Evolutionary conservation across 176 grass and related monocot genomes (phyloP).

Genomic region (Oryza nivara): DNA sequence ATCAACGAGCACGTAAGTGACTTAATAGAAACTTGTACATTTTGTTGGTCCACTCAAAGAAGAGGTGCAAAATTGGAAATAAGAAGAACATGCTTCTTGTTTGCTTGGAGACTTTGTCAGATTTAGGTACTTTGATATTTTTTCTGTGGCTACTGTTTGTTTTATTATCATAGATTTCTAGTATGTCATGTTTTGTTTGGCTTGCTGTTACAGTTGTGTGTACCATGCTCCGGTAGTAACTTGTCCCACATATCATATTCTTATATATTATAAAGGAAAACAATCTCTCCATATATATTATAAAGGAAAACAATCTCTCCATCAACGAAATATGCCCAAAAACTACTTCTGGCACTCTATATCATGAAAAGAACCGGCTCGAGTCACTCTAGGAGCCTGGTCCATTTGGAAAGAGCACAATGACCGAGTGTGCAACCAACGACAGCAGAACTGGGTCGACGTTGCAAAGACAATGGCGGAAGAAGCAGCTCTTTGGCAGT

Average conservation of each 20-base stretch:
- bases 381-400: too few relatives aligned
- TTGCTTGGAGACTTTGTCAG: background rate
- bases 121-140: background rate
- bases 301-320: too few relatives aligned
- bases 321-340: background rate
- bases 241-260: background rate
- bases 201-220: background rate
- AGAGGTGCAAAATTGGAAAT: background rate
- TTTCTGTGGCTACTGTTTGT: background rate
- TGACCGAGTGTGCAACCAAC: too few relatives aligned
- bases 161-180: background rate
- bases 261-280: background rate
- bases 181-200: background rate
- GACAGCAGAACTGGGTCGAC: too few relatives aligned
- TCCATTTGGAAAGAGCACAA: too few relatives aligned
- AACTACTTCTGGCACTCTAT: too few relatives aligned
- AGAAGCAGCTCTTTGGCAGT: too few relatives aligned
- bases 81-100: background rate
- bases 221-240: background rate
- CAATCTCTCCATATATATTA: background rate
- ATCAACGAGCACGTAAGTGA: conserved; percentile 77
- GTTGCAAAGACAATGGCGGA: too few relatives aligned
- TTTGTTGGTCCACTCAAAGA: background rate
- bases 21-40: background rate
- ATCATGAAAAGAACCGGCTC: too few relatives aligned